phyloP scores from a whole-genome alignment of 768 basidiomycete genomes.

The Chalciporus chontae region DNA sequence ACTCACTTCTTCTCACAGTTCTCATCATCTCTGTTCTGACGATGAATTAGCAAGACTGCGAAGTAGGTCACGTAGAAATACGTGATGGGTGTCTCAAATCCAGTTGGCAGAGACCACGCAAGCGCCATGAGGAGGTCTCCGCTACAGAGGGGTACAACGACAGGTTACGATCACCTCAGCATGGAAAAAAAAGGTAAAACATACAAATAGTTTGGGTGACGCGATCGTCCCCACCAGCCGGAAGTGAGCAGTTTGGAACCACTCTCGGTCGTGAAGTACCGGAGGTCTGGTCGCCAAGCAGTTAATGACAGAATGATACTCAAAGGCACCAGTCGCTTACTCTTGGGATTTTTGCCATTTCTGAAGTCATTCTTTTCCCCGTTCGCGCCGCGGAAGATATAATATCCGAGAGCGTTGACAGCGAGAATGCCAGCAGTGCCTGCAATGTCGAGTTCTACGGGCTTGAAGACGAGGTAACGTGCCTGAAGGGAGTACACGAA shows the following conservation, averaged over 20 bases:
- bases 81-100: slow-evolving; percentile 88
- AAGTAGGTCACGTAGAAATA: slow-evolving; percentile 96
- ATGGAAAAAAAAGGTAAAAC: slow-evolving; percentile 16
- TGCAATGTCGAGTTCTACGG: slow-evolving; percentile 67
- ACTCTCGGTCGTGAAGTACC: slow-evolving; percentile 73
- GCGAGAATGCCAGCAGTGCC: slow-evolving; percentile 53
- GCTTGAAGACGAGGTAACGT: slow-evolving; percentile 90
- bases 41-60: slow-evolving; percentile 80
- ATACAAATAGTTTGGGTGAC: slow-evolving; percentile 90
- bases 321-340: slow-evolving; percentile 36
- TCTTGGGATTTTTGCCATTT: slow-evolving; percentile 91
- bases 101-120: slow-evolving; percentile 92
- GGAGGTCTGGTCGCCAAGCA: slow-evolving; percentile 51
- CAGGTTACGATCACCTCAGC: neutral
- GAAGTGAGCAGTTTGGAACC: slow-evolving; percentile 91
- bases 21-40: slow-evolving; percentile 90
- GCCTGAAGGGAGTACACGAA: slow-evolving; percentile 94
- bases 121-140: slow-evolving; percentile 87
- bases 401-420: slow-evolving; percentile 74
- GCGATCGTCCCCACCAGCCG: slow-evolving; percentile 95
- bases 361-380: slow-evolving; percentile 95
- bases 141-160: slow-evolving; percentile 32
- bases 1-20: slow-evolving; percentile 83
- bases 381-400: slow-evolving; percentile 87
- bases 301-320: slow-evolving; percentile 1